Base-by-base conservation (phyloP, 768 basidiomycete genomes). In the Lenzites betulinus region DNA sequence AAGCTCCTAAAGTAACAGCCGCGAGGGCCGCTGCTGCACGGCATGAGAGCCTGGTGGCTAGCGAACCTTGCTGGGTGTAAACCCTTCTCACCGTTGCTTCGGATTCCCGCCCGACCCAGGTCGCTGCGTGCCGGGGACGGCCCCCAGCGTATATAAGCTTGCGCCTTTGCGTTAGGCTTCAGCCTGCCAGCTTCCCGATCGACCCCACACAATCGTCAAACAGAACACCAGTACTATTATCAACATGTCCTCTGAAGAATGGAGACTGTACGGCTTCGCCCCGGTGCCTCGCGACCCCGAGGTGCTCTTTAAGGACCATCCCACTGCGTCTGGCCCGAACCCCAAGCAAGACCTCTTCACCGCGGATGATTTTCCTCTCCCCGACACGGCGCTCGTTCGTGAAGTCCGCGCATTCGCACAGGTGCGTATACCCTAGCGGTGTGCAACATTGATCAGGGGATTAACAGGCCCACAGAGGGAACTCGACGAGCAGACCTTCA, bases 201-300 rank as follows among this genome's bases (percentile, higher is more conserved):
- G 35, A 36, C 35, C 35, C 35, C 13, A 7, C 35, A 36, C 35
- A 7, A n/a, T n/a, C n/a, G n/a, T n/a, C n/a, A n/a, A n/a, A n/a
- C n/a, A n/a, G n/a, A n/a, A n/a, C n/a, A n/a, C n/a, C n/a, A n/a
- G n/a, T n/a, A n/a, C 9, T 1, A 12, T 7, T 13, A 51, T 1
- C 38, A 30, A 1, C 35, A 64, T 67, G 64, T 28, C 59, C 3
- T 41, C 59, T 1, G 39, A 54, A 41, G 62, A 63, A 7, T 63
- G 62, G 62, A 58, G 64, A 33, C 74, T 76, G 62, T 83, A 81
- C 60, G 82, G 82, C 13, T 83, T 79, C 61, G 78, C 76, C 3
- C 76, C 81, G 38, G 79, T 83, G 41, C 73, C 78, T 15, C 74
- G 81, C 54, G 77, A 82, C 64, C 79, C 81, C 9, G 79, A 79